Base-by-base conservation (phyloP, 1,284 basidiomycete species). In the Ustilago cynodontis region DNA sequence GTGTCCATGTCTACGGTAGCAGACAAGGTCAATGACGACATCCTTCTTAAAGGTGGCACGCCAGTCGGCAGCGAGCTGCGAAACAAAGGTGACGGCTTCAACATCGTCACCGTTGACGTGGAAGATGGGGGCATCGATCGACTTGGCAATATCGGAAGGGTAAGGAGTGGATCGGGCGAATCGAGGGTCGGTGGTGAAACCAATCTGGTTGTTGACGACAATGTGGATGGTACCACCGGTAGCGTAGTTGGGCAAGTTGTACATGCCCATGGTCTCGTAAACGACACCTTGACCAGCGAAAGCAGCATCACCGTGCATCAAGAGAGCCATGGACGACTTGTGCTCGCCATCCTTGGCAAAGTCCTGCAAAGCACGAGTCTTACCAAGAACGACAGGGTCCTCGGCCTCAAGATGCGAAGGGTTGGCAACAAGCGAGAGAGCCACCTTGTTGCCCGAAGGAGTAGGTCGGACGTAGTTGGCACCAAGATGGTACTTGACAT, bases 131-230 rank as follows among this genome's bases (percentile, higher is more conserved):
- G 97, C 91, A 85, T 99, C 97, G 84, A 98, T 98, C 54, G 94
- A 92, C 88, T 99, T 99, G 82, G 97, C 97, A 82, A 99, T 94
- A 86, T 99, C 97, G 62, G 96, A 98, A n/a, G 93, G 93, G 88
- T 99, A 99, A 45, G 97, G 94, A 2, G 97, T 99, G 16, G 96
- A 99, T 72, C 96, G 95, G 59, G 95, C 89, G 88, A 98, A 98
- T 74, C 95, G 92, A 55, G 97, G 97, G 87, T 98, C 96, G 64
- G 97, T 99, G 70, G 97, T 99, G 89, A 99, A 99, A 78, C 97
- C 97, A 75, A 99, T 98, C 87, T 99, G 97, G 89, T 99, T 99
- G 90, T 99, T 99, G 83, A 99, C 95, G 83, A 99, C 95, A 77
- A 99, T 89, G 87, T 99, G 97, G 82, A 99, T 94, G 52, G 97